Base-by-base conservation (phyloP, 129 eudicot genomes). In the Flaveria trinervia region DNA sequence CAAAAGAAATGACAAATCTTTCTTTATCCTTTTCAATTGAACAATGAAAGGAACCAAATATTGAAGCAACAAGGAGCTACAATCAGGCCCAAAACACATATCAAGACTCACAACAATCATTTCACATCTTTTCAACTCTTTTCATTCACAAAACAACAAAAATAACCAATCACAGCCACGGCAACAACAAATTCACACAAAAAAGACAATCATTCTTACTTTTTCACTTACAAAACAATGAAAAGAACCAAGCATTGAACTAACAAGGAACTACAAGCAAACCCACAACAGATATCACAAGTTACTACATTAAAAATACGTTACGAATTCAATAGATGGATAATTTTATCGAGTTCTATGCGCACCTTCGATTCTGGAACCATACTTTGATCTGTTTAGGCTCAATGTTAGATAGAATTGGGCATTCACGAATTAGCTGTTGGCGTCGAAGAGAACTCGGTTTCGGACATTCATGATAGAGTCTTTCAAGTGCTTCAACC, bases 291-390 rank as follows among this genome's bases (percentile, higher is more conserved):
- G 15, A 72, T 5, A 52, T 51, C 10, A 62, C 2, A 77, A 66
- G 9, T 14, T 3, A 16, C 51, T 0, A 13, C 64, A 60, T 4
- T 16, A 45, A 56, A 18, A 72, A 13, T 44, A 26, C 46, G 43
- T 15, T n/a, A 59, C 1, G 28, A 57, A 54, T 2, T 5, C 23
- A 9, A 51, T 44, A 10, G n/a, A 9, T 0, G 18, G 22, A 52
- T 6, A 10, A 9, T 1, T n/a, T 20, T 39, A 10, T 16, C 28
- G 41, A 52, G 41, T 7, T 52, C 26, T 52, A 65, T 5, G 2
- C 44, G 33, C 70, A 82, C 89, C 89, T 85, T 62, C 86, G 82
- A 68, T 82, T 79, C 52, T 74, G 85, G 70, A 82, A 85, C 89
- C 86, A 85, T 66, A 82, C 79, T 50, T 78, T 82, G 62, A 85